Conservation (phyloP, 2,329 filamentous ascomycete genomes). For the Keithomyces neogunnii region DNA sequence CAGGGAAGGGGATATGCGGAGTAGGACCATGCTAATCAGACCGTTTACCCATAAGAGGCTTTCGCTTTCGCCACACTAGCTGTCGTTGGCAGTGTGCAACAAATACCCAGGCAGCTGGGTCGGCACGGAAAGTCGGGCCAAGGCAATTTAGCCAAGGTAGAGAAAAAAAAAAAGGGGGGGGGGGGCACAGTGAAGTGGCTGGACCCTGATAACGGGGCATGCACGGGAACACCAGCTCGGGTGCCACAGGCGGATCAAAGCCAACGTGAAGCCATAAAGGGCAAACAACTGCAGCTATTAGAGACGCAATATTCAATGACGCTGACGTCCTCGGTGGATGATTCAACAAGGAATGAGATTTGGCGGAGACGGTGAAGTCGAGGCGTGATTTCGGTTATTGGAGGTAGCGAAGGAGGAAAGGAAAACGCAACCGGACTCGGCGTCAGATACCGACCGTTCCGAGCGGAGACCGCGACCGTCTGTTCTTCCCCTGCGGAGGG, state of each 20-base stretch:
- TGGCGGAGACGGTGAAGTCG: slow-evolving; percentile 5
- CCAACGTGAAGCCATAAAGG: too few relatives aligned
- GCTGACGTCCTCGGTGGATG: not conserved
- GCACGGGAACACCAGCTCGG: not conserved
- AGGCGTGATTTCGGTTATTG: slow-evolving; percentile 3
- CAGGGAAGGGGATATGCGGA: not conserved
- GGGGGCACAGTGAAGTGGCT: not conserved
- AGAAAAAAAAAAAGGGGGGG: not conserved
- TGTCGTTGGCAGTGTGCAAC: not conserved
- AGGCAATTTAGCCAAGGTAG: not conserved
- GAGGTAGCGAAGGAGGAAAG: not conserved
- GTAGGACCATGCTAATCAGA: not conserved
- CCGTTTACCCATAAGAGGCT: too few relatives aligned
- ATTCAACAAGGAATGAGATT: not conserved
- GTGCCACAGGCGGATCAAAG: too few relatives aligned
- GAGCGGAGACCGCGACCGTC: slow-evolving; percentile 2
- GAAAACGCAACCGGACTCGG: not conserved
- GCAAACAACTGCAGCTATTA: too few relatives aligned
- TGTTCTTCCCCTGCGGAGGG: not conserved
- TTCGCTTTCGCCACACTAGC: not conserved
- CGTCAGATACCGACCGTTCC: slow-evolving; percentile 5
- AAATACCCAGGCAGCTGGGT: not conserved
- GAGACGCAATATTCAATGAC: not conserved
- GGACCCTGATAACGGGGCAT: not conserved
- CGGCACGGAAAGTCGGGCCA: not conserved